Evolutionary conservation across 768 basidiomycete genomes (phyloP), one percentile per base, ranked within the genome.

Genomic region (Boletus sensibilis): DNA sequence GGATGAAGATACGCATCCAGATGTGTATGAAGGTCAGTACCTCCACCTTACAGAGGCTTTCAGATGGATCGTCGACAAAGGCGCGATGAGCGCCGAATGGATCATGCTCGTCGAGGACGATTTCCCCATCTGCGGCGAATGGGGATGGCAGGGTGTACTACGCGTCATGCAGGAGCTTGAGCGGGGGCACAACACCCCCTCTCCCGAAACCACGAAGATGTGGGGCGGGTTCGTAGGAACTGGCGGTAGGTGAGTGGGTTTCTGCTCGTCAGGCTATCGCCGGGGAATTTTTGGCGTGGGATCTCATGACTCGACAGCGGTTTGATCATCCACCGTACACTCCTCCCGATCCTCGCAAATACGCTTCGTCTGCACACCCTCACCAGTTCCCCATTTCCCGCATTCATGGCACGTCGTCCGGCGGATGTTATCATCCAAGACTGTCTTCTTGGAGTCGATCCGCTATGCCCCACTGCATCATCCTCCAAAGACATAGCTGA

Each of bases 81-180:
- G 56, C 5, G 34, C 55, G 1, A 31, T 16, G n/a, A 55, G 57
- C 37, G 68, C 74, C 14, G 75, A 78, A 53, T 78, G 76, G 76
- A 58, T 78, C 5, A 77, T 77, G 73, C 64, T 78, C 13, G 64
- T 75, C 29, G 77, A 78, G 51, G 77, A 79, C 58, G 76, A 79
- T 57, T 78, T 78, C 44, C 76, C 77, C 0, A 42, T 78, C 20
- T 78, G 76, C 31, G 72, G 68, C 16, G 68, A 69, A 7, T 69
- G 72, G 60, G 75, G 75, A 23, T 72, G 71, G 69, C 47, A 66
- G 9, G 74, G 70, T 0, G 40, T 78, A 4, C 57, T 63, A 6
- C 63, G 56, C 34, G 73, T 73, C 42, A 72, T 77, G 71, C 61
- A 60, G 16, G 62, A 66, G 27, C 59, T 78, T 42, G 62, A 72